Conservation (phyloP, 2,329 filamentous ascomycete genomes). For the Alternaria infectoria region DNA sequence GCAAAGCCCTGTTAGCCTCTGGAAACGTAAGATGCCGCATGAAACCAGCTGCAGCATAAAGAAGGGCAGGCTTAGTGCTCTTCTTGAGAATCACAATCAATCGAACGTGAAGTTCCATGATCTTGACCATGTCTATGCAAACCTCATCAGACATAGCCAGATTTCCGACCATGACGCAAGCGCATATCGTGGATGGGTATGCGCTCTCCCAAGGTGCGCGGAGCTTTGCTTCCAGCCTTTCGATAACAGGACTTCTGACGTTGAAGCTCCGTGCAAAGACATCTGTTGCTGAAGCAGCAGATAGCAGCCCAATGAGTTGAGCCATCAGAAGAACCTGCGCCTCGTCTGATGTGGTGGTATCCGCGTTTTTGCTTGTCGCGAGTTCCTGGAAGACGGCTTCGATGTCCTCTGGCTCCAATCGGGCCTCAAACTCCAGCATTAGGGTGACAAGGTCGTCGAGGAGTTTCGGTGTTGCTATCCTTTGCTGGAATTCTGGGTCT, state of each 20-base stretch:
- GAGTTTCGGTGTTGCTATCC: slow-evolving; percentile 36
- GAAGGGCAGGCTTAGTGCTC: slow-evolving; percentile 35
- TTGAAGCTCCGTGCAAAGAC: slow-evolving; percentile 37
- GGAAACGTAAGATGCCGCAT: slow-evolving; percentile 48
- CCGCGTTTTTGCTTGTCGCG: slow-evolving; percentile 29
- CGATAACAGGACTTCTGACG: slow-evolving; percentile 34
- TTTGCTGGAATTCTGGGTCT: slow-evolving; percentile 43
- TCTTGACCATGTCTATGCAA: slow-evolving; percentile 45
- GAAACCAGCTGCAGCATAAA: slow-evolving; percentile 47
- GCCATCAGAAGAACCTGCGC: slow-evolving; percentile 36
- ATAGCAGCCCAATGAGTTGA: slow-evolving; percentile 40
- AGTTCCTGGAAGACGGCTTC: slow-evolving; percentile 39
- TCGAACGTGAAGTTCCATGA: slow-evolving; percentile 37
- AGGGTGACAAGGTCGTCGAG: slow-evolving; percentile 38
- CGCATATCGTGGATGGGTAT: slow-evolving; percentile 40
- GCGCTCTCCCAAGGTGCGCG: slow-evolving; percentile 16
- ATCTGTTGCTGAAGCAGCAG: slow-evolving; percentile 44
- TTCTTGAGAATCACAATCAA: slow-evolving; percentile 38
- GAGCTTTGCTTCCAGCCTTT: slow-evolving; percentile 35
- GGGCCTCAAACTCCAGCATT: slow-evolving; percentile 39
- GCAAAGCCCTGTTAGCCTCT: slow-evolving; percentile 34
- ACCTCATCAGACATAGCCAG: slow-evolving; percentile 45
- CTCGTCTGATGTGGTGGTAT: slow-evolving; percentile 32
- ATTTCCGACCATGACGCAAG: slow-evolving; percentile 49
- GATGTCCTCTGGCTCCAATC: slow-evolving; percentile 34